A percentile compares a stretch with the other conserved stretches of the same genome.
phyloP scores from a whole-genome alignment of 331 rosid genomes.

The Erythrophleum ivorense region DNA sequence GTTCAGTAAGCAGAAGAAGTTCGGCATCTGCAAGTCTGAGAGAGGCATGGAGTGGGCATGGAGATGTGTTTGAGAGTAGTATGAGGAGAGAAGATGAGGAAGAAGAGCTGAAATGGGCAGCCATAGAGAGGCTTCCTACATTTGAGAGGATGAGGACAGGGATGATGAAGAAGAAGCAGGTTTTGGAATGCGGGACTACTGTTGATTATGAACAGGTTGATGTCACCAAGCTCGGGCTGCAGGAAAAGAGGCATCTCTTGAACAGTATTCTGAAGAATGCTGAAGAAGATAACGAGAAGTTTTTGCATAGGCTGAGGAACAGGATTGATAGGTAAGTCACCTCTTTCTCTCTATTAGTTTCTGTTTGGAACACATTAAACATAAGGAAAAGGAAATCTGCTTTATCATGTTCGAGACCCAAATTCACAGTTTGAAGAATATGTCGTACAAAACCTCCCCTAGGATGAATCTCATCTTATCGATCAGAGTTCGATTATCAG shows the following conservation, averaged over 20 bases:
- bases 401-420: too few relatives aligned
- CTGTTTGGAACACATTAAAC: too few relatives aligned
- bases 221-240: slow-evolving; percentile 49
- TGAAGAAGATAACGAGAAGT: slow-evolving; percentile 58
- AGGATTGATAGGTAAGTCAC: slow-evolving; percentile 34
- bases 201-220: slow-evolving; percentile 55
- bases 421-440: too few relatives aligned
- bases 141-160: slow-evolving; percentile 57
- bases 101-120: slow-evolving; percentile 63
- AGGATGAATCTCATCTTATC: too few relatives aligned
- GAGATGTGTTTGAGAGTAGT: slow-evolving; percentile 50
- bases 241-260: slow-evolving; percentile 46
- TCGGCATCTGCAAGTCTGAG: slow-evolving; percentile 37
- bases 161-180: slow-evolving; percentile 41
- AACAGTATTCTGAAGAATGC: slow-evolving; percentile 35
- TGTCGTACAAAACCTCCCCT: too few relatives aligned
- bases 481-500: too few relatives aligned
- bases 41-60: slow-evolving; percentile 38
- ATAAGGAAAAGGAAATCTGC: too few relatives aligned
- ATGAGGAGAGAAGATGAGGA: slow-evolving; percentile 47
- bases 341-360: too few relatives aligned
- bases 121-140: slow-evolving; percentile 64
- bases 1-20: slow-evolving; percentile 46
- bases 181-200: slow-evolving; percentile 40
- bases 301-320: slow-evolving; percentile 42